Evolutionary conservation across 306 rosid species (phyloP).

Genomic region (Vigna trinervia): DNA sequence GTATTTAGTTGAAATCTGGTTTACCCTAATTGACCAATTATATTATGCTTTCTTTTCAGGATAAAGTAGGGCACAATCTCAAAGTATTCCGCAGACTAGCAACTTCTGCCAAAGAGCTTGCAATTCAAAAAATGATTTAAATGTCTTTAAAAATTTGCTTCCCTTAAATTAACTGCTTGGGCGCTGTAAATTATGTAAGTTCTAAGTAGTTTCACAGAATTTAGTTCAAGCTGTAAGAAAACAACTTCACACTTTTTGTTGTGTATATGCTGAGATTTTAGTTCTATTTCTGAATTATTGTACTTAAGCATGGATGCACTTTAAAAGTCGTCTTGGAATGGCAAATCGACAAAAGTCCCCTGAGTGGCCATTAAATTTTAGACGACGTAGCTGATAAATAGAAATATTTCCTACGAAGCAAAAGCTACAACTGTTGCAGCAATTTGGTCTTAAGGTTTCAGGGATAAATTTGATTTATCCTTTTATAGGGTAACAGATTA

Average conservation of each 20-base stretch:
- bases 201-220: not conserved
- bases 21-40: not conserved
- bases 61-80: conserved; percentile 80
- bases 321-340: not conserved
- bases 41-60: conserved; percentile 56
- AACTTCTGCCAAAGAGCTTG: conserved; percentile 80
- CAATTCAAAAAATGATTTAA: conserved; percentile 59
- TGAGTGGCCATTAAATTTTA: too few species aligned
- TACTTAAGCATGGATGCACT: not conserved
- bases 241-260: not conserved
- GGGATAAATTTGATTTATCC: too few species aligned
- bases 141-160: not conserved
- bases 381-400: too few species aligned
- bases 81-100: conserved; percentile 83
- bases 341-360: too few species aligned
- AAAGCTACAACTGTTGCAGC: too few species aligned
- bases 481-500: too few species aligned
- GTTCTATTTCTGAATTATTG: not conserved
- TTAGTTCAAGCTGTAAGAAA: not conserved
- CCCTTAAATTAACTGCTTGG: not conserved
- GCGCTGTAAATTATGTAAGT: conserved; percentile 10
- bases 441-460: too few species aligned
- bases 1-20: conserved; percentile 18
- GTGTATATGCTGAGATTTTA: not conserved
- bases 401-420: too few species aligned